Evolutionary conservation across 129 eudicot genomes (phyloP).

Genomic region (Kitagawia praeruptora): DNA sequence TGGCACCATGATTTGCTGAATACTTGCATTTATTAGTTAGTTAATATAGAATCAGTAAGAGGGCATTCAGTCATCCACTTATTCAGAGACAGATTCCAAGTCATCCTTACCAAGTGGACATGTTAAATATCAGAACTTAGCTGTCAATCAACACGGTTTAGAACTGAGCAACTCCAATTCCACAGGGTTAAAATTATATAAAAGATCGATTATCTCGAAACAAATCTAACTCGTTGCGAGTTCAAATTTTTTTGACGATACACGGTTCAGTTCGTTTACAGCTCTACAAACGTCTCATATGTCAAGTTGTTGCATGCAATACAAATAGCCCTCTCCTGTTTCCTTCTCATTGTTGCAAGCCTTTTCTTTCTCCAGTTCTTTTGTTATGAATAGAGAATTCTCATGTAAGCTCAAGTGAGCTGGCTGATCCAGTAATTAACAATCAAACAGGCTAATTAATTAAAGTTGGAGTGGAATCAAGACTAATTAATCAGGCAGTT

Average conservation of each 20-base stretch:
- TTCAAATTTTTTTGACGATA: not conserved
- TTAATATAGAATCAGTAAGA: not conserved
- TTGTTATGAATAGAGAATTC: slow-evolving; percentile 4
- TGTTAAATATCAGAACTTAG: not conserved
- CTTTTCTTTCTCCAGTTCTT: not conserved
- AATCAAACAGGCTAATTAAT: not conserved
- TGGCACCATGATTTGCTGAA: slow-evolving; percentile 5
- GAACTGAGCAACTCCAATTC: not conserved
- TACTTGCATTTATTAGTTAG: not conserved
- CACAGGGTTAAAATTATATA: not conserved
- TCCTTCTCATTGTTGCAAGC: not conserved
- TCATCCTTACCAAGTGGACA: not conserved
- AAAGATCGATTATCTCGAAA: not conserved
- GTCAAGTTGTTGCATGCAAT: not conserved
- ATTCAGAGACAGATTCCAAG: not conserved
- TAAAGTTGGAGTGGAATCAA: not conserved
- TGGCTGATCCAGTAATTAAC: slow-evolving; percentile 1
- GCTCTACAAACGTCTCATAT: not conserved
- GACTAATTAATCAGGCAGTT: not conserved
- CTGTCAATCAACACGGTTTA: not conserved
- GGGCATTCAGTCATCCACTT: not conserved
- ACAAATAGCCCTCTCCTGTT: not conserved
- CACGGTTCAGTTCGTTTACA: not conserved
- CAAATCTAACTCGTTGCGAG: not conserved
- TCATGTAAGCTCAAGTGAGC: not conserved